Base-by-base conservation (phyloP, 2,329 filamentous ascomycete species). In the Trichophyton benhamiae region DNA sequence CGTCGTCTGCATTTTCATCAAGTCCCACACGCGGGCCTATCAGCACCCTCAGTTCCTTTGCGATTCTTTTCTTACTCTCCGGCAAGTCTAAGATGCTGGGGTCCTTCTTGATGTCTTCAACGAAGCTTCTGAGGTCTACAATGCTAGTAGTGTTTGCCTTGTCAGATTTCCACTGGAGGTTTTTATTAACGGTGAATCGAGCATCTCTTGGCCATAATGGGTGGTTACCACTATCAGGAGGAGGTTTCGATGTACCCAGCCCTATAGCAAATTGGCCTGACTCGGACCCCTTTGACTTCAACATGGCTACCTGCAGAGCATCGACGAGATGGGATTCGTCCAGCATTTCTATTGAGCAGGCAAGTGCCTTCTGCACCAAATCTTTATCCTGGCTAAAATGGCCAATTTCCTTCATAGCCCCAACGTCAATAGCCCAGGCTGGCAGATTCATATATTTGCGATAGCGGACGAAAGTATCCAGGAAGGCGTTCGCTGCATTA, bases 1-100 rank as follows among this genome's bases (percentile, higher is more conserved):
- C 42, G 36, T 59, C 46, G 48, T 57, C 30, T 55, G 57, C 5
- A 46, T 59, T 52, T 9, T 42, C 36, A 25, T 22, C 55, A 44
- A 42, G 33, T 17, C 20, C n/a, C 48, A 46, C 20, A 59, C 57
- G 59, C 57, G 57, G 30, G 52, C 58, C 42, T 46, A 59, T 53
- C 55, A 61, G 9, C 55, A 36, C 25, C 46, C 64, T 65, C 1
- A 76, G 9, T 33, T 52, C 36, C 25, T 52, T n/a, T 13, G 48
- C 11, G 1, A 52, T 27, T 15, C 13, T 38, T 7, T 44, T 17
- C 15, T 36, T 27, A 11, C 44, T 52, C 15, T 60, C 58, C 15
- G 8, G 46, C 3, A 17, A 13, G 42, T 55, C 30, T 33, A 60
- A n/a, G 6, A 60, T 38, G 0, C 22, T 30, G 3, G 58, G 46